phyloP scores from a whole-genome alignment of 768 basidiomycete species.

The Tricholoma hemisulphureum region DNA sequence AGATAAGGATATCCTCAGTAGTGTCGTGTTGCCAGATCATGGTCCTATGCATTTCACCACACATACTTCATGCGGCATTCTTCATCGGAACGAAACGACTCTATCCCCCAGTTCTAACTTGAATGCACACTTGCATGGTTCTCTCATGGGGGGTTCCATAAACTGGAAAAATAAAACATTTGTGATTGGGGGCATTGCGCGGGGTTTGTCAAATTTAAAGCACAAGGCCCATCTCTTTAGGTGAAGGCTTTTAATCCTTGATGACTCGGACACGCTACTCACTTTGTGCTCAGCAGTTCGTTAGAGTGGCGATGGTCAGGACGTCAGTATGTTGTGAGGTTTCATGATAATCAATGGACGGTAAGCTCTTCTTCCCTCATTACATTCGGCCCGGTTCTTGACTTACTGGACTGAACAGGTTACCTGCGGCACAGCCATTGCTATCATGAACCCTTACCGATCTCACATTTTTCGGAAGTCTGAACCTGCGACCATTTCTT shows the following conservation, averaged over 20 bases:
- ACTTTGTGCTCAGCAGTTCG: background rate
- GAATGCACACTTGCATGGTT: background rate
- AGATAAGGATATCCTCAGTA: background rate
- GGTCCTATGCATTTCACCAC: background rate
- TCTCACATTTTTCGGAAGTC: conserved; percentile 3
- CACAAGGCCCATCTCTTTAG: background rate
- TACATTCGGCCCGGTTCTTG: background rate
- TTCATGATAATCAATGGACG: conserved; percentile 3
- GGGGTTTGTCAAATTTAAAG: conserved; percentile 5
- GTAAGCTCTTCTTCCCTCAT: background rate
- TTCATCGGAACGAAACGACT: background rate
- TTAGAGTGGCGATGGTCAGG: conserved; percentile 14
- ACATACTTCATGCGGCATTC: background rate
- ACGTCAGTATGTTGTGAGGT: conserved; percentile 8
- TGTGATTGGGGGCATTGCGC: conserved; percentile 4
- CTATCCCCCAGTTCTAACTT: background rate
- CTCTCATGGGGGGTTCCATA: conserved; percentile 5
- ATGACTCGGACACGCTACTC: background rate
- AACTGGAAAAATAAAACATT: conserved; percentile 10
- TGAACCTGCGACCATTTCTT: conserved; percentile 8
- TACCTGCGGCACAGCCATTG: conserved; percentile 1
- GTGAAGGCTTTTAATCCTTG: background rate
- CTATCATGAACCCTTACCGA: conserved; percentile 7
- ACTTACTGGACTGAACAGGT: background rate
- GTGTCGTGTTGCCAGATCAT: background rate